Percentiles rank a stretch among this genome's conserved stretches.
Conservation (phyloP, 257 asterid genomes). For the Plantago elongata region DNA sequence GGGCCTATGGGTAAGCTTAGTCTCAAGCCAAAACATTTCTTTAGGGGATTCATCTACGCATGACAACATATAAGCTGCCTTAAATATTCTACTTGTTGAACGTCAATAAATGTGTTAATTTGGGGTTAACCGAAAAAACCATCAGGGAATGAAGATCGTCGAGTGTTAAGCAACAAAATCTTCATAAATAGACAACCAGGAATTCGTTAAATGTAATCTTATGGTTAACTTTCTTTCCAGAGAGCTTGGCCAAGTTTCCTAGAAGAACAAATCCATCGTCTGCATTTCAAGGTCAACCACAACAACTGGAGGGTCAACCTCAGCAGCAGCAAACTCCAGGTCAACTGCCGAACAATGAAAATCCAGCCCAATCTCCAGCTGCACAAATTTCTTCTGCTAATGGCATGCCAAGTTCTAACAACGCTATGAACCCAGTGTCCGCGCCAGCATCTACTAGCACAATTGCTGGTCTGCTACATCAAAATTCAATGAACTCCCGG, state of each 20-base stretch:
- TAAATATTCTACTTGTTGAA: too few relatives aligned
- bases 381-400: slow-evolving; percentile 47
- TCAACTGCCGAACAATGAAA: slow-evolving; percentile 54
- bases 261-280: slow-evolving; percentile 57
- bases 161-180: not conserved
- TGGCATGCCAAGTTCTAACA: slow-evolving; percentile 44
- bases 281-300: slow-evolving; percentile 55
- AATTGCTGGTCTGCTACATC: slow-evolving; percentile 55
- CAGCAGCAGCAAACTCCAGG: slow-evolving; percentile 50
- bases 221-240: slow-evolving; percentile 34
- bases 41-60: not conserved
- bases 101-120: not conserved
- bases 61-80: too few relatives aligned
- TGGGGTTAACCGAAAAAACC: not conserved
- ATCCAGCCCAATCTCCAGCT: slow-evolving; percentile 37
- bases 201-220: too few relatives aligned
- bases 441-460: slow-evolving; percentile 41
- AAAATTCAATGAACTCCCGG: slow-evolving; percentile 72
- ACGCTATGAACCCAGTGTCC: slow-evolving; percentile 36
- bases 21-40: not conserved
- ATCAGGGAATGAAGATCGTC: not conserved
- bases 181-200: not conserved
- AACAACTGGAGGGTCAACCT: slow-evolving; percentile 50
- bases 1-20: slow-evolving; percentile 95
- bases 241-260: slow-evolving; percentile 90